phyloP scores from a whole-genome alignment of 768 basidiomycete genomes.

The Tylopilus felleus region DNA sequence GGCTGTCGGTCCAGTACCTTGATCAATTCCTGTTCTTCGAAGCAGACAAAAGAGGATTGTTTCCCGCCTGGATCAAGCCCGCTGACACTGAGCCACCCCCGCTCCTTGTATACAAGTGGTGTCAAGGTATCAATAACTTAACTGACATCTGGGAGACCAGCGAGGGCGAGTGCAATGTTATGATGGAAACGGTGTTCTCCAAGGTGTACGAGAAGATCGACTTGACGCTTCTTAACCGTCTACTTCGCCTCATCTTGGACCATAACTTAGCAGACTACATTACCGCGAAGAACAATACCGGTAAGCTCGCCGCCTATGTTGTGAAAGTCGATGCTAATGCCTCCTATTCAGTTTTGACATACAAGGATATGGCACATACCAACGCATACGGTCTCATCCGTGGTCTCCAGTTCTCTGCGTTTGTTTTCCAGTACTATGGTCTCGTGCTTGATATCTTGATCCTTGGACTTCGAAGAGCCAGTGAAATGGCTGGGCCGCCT shows the following conservation, averaged over 20 bases:
- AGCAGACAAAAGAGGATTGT: slow-evolving; percentile 95
- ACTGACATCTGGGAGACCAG: slow-evolving; percentile 98
- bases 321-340: neutral
- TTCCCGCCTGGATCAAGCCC: slow-evolving; percentile 99
- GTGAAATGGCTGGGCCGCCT: slow-evolving; percentile 98
- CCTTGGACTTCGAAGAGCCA: slow-evolving; percentile 95
- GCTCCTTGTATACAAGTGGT: slow-evolving; percentile 98
- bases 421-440: slow-evolving; percentile 99
- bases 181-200: slow-evolving; percentile 98
- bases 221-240: slow-evolving; percentile 89
- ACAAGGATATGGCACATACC: slow-evolving; percentile 98
- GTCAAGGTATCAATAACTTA: slow-evolving; percentile 98
- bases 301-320: slow-evolving; percentile 28
- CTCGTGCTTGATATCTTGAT: slow-evolving; percentile 93
- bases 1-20: slow-evolving; percentile 56
- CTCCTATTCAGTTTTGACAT: slow-evolving; percentile 59
- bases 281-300: slow-evolving; percentile 97
- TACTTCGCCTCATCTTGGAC: slow-evolving; percentile 93
- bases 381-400: slow-evolving; percentile 97
- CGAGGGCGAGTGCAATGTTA: slow-evolving; percentile 95
- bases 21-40: slow-evolving; percentile 99
- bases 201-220: slow-evolving; percentile 99
- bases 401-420: slow-evolving; percentile 96
- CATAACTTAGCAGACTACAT: slow-evolving; percentile 99
- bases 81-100: slow-evolving; percentile 97